These are phyloP conservation scores for Podaxis carcinomalis DNA, from an alignment of 768 basidiomycete genomes.

Conservation along the genomic window DNA sequence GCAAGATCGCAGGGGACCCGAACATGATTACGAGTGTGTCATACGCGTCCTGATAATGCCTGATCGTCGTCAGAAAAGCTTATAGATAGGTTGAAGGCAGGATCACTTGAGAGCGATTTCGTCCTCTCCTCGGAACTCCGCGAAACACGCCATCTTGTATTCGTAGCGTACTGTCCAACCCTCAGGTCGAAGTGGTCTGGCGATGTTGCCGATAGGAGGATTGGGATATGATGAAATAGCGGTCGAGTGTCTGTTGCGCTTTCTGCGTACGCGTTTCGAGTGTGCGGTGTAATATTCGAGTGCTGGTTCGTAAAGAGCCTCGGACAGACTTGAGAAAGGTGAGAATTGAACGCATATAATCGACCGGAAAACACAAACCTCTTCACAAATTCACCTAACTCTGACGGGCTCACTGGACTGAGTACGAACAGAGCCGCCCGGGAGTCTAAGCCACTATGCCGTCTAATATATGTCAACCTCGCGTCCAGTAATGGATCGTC, in stretches of 20 bases:
- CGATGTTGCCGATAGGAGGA: conserved; percentile 41
- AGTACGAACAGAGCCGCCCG: conserved; percentile 92
- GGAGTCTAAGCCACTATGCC: conserved; percentile 86
- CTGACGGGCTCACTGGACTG: conserved; percentile 82
- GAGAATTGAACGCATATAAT: neutral
- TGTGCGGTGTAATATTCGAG: conserved; percentile 92
- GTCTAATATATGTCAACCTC: conserved; percentile 81
- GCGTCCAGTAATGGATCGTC: conserved; percentile 84
- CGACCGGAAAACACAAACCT: conserved; percentile 42
- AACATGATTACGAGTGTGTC: conserved; percentile 83
- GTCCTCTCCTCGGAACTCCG: conserved; percentile 90
- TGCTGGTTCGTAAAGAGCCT: conserved; percentile 84
- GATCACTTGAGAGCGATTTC: conserved; percentile 89
- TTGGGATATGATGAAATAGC: conserved; percentile 44
- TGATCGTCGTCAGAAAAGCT: conserved; percentile 25
- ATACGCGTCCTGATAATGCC: conserved; percentile 95
- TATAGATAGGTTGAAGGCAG: conserved; percentile 9
- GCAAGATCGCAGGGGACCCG: conserved; percentile 77
- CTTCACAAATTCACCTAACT: conserved; percentile 84
- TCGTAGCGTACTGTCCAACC: conserved; percentile 98
- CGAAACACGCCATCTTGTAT: conserved; percentile 96
- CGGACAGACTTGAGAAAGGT: conserved; percentile 60
- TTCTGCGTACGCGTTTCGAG: conserved; percentile 87
- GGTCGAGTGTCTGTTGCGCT: conserved; percentile 80
- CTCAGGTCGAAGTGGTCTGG: conserved; percentile 69